Conservation (phyloP, 2,329 filamentous ascomycete genomes). For the Pseudomassariella vexata region DNA sequence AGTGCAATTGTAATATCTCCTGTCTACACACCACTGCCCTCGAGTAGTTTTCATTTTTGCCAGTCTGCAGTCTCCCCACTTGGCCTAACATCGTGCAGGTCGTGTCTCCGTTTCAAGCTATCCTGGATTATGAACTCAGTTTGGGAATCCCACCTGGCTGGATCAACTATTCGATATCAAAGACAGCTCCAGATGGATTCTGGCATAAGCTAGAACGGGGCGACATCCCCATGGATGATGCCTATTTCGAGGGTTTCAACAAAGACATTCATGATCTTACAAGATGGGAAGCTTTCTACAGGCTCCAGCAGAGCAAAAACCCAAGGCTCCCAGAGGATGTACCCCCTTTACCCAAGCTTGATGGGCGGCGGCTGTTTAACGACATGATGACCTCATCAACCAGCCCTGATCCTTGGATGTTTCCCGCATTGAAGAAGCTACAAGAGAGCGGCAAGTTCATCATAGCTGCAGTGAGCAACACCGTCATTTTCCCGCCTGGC, state of each 20-base stretch:
- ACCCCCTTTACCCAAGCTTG: slow-evolving; percentile 65
- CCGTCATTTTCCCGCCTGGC: slow-evolving; percentile 73
- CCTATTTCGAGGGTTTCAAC: slow-evolving; percentile 74
- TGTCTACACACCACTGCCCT: too few relatives aligned
- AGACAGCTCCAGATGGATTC: slow-evolving; percentile 68
- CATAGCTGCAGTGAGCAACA: slow-evolving; percentile 83
- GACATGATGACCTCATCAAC: slow-evolving; percentile 78
- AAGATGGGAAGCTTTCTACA: slow-evolving; percentile 66
- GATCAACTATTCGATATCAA: slow-evolving; percentile 85
- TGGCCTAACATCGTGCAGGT: too few relatives aligned
- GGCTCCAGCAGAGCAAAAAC: slow-evolving; percentile 33
- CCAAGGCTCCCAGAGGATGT: slow-evolving; percentile 31
- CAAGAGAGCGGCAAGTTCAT: slow-evolving; percentile 59
- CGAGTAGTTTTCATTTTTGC: too few relatives aligned
- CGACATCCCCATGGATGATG: slow-evolving; percentile 66
- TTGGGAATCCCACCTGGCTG: slow-evolving; percentile 78
- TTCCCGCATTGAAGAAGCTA: slow-evolving; percentile 69
- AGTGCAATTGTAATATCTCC: too few relatives aligned
- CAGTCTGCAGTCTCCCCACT: too few relatives aligned
- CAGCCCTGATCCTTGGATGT: slow-evolving; percentile 79
- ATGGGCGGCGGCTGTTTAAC: slow-evolving; percentile 78
- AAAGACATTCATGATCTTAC: slow-evolving; percentile 60
- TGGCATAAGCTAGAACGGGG: slow-evolving; percentile 90
- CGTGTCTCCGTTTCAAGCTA: slow-evolving; percentile 84
- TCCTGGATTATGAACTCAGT: slow-evolving; percentile 79